Base-by-base conservation (phyloP, 441 rosid species). In the Bruguiera hainesii region DNA sequence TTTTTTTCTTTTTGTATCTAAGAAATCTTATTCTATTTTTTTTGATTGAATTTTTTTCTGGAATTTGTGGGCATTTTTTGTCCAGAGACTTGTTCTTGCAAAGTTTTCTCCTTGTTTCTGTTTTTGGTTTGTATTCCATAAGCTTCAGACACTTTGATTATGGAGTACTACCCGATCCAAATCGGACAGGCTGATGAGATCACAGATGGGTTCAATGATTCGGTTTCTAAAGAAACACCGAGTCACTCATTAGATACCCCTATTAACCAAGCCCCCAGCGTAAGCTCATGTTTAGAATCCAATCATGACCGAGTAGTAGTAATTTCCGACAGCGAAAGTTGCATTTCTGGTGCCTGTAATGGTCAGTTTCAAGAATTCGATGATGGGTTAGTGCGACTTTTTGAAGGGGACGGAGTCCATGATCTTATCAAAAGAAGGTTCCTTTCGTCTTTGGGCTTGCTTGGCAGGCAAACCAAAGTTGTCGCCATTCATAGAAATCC, bases 271-370 rank as follows among this genome's bases (percentile, higher is more conserved):
- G 25, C 29, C 35, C 11, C 10, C 1, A 57, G 42, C 46, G 10
- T 13, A 59, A 18, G 11, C 18, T 73, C 69, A 25, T 52, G 56
- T 23, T 56, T 48, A 50, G 71, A 61, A 7, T 15, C 70, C 65
- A 21, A 42, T 46, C 46, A 15, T 13, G 70, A 79, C 53, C 73
- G 72, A 21, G 75, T 70, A 23, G 83, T 88, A 8, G 56, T 63
- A 10, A 56, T 83, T 56, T 84, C 93, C 0, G 87, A 86, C 66
- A 72, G 84, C 65, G 89, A 81, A 66, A 84, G 93, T 69, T 59
- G 73, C 0, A 77, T 75, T 69, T 75, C 82, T 2, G 76, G 71
- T 4, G 63, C 69, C 42, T 19, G 25, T 25, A 58, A 25, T 20
- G 52, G 59, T 60, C 70, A 21, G 2, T 23, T 66, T 25, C 67